These are phyloP conservation scores for Krasilnikovozyma curviuscula DNA, from an alignment of 768 basidiomycete species.

Conservation along the genomic window DNA sequence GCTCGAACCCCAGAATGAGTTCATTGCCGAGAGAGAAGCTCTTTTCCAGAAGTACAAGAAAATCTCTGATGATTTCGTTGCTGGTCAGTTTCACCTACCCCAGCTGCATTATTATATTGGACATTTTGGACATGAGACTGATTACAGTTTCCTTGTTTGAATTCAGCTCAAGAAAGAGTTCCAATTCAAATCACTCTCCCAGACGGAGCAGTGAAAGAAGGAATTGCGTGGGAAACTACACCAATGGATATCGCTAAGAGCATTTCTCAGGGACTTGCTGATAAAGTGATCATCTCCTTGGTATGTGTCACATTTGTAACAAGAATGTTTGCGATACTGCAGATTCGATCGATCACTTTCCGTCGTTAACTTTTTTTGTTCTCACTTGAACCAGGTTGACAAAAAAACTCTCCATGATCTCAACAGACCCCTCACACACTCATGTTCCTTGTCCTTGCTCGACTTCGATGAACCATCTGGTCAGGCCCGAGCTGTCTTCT, in stretches of 20 bases:
- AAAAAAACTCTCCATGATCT: constrained; percentile 75
- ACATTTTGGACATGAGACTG: neutral
- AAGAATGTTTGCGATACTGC: no score
- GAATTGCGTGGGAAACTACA: constrained; percentile 80
- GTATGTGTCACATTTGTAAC: no score
- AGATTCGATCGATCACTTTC: no score
- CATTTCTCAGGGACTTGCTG: constrained; percentile 68
- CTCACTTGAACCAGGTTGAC: constrained; percentile 41
- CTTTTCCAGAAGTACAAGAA: constrained; percentile 13
- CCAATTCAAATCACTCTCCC: constrained; percentile 67
- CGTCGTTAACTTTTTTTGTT: no score
- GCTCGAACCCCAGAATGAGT: constrained; percentile 11
- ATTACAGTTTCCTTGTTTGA: neutral
- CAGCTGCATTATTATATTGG: neutral
- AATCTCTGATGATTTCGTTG: constrained; percentile 6
- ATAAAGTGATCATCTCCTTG: constrained; percentile 82
- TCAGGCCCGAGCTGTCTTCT: constrained; percentile 86
- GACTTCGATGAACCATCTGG: constrained; percentile 89
- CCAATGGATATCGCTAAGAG: constrained; percentile 80
- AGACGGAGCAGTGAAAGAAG: constrained; percentile 67
- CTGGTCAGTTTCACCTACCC: constrained; percentile 14
- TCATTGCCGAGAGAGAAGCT: constrained; percentile 7
- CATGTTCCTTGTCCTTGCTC: constrained; percentile 59
- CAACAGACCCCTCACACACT: constrained; percentile 74
- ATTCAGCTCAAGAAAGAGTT: constrained; percentile 37